Evolutionary conservation across 2,329 filamentous ascomycete genomes (phyloP).

Genomic region (Stachybotrys echinatus): DNA sequence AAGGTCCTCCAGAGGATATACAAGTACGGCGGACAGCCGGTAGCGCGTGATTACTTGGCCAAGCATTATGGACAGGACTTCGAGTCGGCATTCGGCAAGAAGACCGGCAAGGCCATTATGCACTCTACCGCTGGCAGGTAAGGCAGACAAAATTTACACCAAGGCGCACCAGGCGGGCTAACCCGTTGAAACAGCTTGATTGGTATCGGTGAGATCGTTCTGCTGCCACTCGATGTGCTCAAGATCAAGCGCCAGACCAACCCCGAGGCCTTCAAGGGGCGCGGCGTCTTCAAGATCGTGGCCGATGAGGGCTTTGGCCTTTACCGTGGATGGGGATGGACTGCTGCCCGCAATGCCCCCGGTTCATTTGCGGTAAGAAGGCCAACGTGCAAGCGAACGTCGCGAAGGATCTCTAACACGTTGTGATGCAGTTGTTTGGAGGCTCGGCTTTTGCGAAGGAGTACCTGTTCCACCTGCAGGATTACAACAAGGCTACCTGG

Average conservation of each 20-base stretch:
- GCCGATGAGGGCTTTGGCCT: conserved; percentile 91
- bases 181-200: conserved; percentile 62
- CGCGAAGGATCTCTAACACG: conserved; percentile 12
- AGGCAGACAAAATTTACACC: conserved; percentile 10
- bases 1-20: conserved; percentile 97
- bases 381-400: background rate
- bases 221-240: conserved; percentile 90
- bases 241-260: conserved; percentile 99
- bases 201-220: conserved; percentile 93
- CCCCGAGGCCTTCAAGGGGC: conserved; percentile 93
- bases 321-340: conserved; percentile 97
- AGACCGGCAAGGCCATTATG: conserved; percentile 97
- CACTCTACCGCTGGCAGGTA: conserved; percentile 91
- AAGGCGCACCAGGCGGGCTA: conserved; percentile 4
- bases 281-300: conserved; percentile 84
- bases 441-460: conserved; percentile 97
- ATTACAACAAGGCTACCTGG: conserved; percentile 96
- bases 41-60: conserved; percentile 83
- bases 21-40: conserved; percentile 97
- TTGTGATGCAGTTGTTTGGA: conserved; percentile 72
- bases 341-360: conserved; percentile 91
- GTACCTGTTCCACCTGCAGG: conserved; percentile 80
- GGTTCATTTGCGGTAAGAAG: conserved; percentile 84
- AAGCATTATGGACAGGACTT: conserved; percentile 77
- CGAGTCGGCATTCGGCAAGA: conserved; percentile 86